Base-by-base conservation (phyloP, 495 filamentous ascomycete species). In the Xylaria curta region DNA sequence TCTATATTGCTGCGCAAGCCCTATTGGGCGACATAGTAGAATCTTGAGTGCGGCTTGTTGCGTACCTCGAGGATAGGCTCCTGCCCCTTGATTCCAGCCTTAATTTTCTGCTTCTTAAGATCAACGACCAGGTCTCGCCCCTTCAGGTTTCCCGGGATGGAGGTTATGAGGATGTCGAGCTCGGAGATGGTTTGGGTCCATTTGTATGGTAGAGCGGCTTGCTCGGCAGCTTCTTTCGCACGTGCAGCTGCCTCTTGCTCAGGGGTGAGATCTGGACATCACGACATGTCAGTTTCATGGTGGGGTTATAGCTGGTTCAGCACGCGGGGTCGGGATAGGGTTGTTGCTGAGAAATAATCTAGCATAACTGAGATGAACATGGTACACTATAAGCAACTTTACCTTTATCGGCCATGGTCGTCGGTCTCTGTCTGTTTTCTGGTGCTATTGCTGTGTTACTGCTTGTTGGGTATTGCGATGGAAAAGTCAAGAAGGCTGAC, bases 171-270 rank as follows among this genome's bases (percentile, higher is more conserved):
- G 72, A 99, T 82, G 76, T 98, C 95, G 73, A 98, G 82, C 74
- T 98, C 97, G 71, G 87, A 85, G 81, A 99, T 98, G n/a, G 91
- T 94, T 82, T 99, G 96, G 2, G 89, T 93, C 96, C 96, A 99
- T 83, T 96, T 94, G 90, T 99, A 99, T 4, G 96, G 96, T 12
- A 99, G 91, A 53, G 91, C 87, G 26, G 92, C 93, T 85, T 99
- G 96, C 81, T 98, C 96, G 44, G 90, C 92, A 40, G 87, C 87
- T 81, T 99, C 94, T 79, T 91, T 90, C 68, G 89, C 90, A 78
- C 90, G 90, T 78, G 90, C 89, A 38, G 90, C 91, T 46, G 89
- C 89, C 78, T 94, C 91, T 75, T 89, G 81, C 60, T 88, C 88
- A 47, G 85, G 81, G 61, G 87, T 86, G 26, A 80, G 86, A 56